These are phyloP conservation scores for Aspergillus tanneri DNA, from an alignment of 2,329 filamentous ascomycete genomes.

Conservation along the genomic window DNA sequence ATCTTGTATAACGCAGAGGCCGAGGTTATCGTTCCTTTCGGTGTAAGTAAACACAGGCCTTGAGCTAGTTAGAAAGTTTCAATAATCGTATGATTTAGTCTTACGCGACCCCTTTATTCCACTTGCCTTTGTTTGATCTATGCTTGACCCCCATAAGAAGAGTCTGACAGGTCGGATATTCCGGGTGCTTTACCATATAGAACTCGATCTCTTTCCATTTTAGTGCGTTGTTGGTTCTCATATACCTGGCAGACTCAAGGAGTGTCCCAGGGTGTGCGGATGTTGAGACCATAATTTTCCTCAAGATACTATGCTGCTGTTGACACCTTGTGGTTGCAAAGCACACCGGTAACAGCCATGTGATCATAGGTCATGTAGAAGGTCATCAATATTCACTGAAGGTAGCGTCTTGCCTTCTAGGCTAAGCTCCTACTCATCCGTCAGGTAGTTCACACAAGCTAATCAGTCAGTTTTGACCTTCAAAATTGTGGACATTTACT, in stretches of 20 bases:
- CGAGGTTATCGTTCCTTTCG: slow-evolving; percentile 20
- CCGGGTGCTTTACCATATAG: slow-evolving; percentile 24
- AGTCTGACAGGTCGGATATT: slow-evolving; percentile 17
- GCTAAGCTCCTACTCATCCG: too few species aligned
- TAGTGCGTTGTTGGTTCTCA: slow-evolving; percentile 16
- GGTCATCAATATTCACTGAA: too few species aligned
- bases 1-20: slow-evolving; percentile 21
- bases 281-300: slow-evolving; percentile 24
- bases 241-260: slow-evolving; percentile 15
- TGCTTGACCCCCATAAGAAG: slow-evolving; percentile 23
- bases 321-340: slow-evolving; percentile 14
- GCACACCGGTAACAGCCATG: slow-evolving; percentile 10
- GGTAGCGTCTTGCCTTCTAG: too few species aligned
- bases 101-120: slow-evolving; percentile 22
- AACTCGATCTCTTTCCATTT: slow-evolving; percentile 27
- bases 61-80: slow-evolving; percentile 12
- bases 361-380: too few species aligned
- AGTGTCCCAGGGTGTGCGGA: slow-evolving; percentile 18
- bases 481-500: too few species aligned
- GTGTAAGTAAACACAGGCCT: slow-evolving; percentile 19
- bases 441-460: too few species aligned
- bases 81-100: slow-evolving; percentile 1
- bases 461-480: too few species aligned
- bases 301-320: slow-evolving; percentile 15
- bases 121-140: slow-evolving; percentile 22